Evolutionary conservation across 306 rosid species (phyloP).

Genomic region (Gastrolobium bilobum): DNA sequence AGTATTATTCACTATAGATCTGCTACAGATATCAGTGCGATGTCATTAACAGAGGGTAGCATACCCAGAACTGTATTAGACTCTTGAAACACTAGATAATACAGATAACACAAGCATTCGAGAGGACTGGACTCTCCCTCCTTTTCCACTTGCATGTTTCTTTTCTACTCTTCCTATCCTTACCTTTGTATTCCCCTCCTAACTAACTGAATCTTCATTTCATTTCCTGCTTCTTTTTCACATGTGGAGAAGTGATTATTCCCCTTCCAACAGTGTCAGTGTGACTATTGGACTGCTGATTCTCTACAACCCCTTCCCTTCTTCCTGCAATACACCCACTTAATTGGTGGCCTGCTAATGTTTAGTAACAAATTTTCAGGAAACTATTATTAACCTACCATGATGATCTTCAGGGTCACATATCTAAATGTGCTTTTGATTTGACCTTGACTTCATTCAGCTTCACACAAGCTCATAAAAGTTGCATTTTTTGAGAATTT

Average conservation of each 20-base stretch:
- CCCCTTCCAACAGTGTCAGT: neutral
- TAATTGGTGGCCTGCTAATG: constrained; percentile 1
- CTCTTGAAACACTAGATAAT: neutral
- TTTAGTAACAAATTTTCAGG: neutral
- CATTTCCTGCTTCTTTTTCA: neutral
- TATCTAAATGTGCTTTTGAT: constrained; percentile 21
- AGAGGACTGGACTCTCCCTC: neutral
- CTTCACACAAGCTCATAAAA: neutral
- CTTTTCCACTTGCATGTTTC: neutral
- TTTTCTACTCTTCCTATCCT: neutral
- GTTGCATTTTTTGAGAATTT: constrained; percentile 4
- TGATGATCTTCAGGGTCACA: neutral
- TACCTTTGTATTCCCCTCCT: neutral
- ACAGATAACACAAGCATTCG: too few relatives aligned
- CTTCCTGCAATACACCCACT: neutral
- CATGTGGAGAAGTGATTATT: neutral
- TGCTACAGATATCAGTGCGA: too few relatives aligned
- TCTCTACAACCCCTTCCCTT: neutral
- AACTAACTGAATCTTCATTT: neutral
- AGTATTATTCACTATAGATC: too few relatives aligned
- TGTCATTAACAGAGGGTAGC: too few relatives aligned
- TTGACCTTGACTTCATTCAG: constrained; percentile 30
- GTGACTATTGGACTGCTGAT: neutral
- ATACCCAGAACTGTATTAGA: neutral
- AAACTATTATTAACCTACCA: neutral